Conservation (phyloP, 2,329 filamentous ascomycete genomes). For the Ceratocystis eucalypticola region DNA sequence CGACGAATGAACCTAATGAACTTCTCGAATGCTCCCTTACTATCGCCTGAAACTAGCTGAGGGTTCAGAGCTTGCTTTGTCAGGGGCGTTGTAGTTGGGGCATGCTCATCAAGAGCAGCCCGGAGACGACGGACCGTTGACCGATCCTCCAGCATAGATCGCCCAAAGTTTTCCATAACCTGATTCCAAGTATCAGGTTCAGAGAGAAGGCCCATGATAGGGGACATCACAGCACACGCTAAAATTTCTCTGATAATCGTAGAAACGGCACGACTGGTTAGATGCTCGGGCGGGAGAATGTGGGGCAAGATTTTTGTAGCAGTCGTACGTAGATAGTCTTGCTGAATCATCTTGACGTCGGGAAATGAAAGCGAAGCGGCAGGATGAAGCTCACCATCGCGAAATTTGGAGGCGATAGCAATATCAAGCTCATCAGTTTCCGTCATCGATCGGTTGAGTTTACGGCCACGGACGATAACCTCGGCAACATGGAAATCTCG, state of each 20-base stretch:
- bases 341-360: constrained; percentile 72
- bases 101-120: constrained; percentile 85
- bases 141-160: constrained; percentile 80
- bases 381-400: constrained; percentile 73
- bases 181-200: constrained; percentile 98
- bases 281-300: constrained; percentile 58
- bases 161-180: constrained; percentile 76
- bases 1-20: constrained; percentile 84
- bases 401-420: constrained; percentile 90
- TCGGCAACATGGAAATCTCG: constrained; percentile 87
- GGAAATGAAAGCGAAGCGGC: constrained; percentile 73
- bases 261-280: constrained; percentile 67
- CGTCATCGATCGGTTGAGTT: constrained; percentile 78
- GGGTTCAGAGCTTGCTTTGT: constrained; percentile 59
- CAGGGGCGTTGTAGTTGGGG: constrained; percentile 59
- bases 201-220: constrained; percentile 63
- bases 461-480: constrained; percentile 68
- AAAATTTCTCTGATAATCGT: constrained; percentile 79
- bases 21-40: constrained; percentile 83
- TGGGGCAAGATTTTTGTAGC: constrained; percentile 57
- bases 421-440: constrained; percentile 93
- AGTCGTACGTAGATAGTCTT: constrained; percentile 74
- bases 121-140: constrained; percentile 88
- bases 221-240: constrained; percentile 79
- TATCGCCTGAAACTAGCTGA: constrained; percentile 66